A percentile compares a stretch with the other conserved stretches of the same genome.
Evolutionary conservation across 345 rosid genomes (phyloP).

Genomic region (Acer campestre): DNA sequence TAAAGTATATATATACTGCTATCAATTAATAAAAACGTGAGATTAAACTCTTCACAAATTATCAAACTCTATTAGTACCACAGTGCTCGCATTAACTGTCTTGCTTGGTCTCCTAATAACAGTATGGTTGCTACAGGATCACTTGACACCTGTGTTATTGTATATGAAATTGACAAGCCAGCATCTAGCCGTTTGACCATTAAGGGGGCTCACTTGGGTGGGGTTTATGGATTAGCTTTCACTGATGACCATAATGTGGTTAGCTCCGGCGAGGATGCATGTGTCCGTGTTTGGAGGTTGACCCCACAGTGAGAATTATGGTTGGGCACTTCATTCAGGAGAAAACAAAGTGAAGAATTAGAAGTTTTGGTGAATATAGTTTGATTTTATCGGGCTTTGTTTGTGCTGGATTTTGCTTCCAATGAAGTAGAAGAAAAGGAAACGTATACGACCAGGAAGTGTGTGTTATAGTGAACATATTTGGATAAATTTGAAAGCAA

Average conservation of each 20-base stretch:
- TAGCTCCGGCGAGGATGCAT: conserved; percentile 97
- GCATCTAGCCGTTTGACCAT: conserved; percentile 68
- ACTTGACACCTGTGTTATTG: conserved; percentile 74
- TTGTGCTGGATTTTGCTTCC: conserved; percentile 17
- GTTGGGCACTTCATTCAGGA: conserved; percentile 9
- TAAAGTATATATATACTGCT: no score
- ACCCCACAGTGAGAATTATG: conserved; percentile 33
- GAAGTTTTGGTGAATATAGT: neutral
- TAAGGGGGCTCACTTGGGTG: conserved; percentile 88
- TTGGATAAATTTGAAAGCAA: neutral
- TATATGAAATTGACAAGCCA: conserved; percentile 78
- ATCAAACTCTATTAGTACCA: no score
- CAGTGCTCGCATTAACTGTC: conserved; percentile 81
- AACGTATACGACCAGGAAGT: neutral
- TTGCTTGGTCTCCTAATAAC: conserved; percentile 88
- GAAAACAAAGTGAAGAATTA: neutral
- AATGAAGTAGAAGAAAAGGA: conserved; percentile 8
- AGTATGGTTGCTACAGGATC: conserved; percentile 83
- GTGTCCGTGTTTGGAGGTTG: conserved; percentile 73
- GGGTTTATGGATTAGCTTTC: conserved; percentile 84
- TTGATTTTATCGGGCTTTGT: neutral
- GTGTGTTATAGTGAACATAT: neutral
- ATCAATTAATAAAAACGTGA: no score
- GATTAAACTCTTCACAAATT: no score
- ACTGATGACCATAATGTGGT: conserved; percentile 57